phyloP scores from a whole-genome alignment of 2,329 filamentous ascomycete species.

The Bipolaris victoriae region DNA sequence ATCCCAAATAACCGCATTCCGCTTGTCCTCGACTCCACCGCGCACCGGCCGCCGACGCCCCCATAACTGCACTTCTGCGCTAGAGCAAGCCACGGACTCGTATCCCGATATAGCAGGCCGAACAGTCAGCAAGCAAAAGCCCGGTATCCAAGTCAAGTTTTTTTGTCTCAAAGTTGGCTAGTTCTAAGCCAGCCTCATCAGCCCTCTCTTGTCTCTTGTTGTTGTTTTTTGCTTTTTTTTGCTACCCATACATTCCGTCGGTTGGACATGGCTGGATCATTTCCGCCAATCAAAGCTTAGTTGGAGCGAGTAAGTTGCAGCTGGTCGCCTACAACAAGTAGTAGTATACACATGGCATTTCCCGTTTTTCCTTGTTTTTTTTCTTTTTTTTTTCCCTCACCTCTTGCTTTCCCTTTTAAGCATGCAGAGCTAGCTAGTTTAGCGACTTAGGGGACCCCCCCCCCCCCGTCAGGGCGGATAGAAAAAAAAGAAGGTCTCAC shows the following conservation, averaged over 20 bases:
- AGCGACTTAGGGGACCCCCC: too few species aligned
- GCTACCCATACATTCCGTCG: too few species aligned
- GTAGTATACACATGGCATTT: not conserved
- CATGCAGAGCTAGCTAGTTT: too few species aligned
- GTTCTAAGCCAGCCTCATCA: not conserved
- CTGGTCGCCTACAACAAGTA: not conserved
- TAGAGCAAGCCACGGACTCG: not conserved
- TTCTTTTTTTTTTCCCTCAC: too few species aligned
- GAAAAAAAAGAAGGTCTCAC: too few species aligned
- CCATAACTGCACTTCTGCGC: not conserved
- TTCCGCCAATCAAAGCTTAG: slow-evolving; percentile 13
- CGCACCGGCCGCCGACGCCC: not conserved
- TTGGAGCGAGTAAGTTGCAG: not conserved
- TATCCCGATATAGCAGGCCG: slow-evolving; percentile 9
- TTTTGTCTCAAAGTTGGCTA: too few species aligned
- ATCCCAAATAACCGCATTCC: not conserved
- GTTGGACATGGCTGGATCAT: not conserved
- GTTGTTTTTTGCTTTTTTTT: too few species aligned
- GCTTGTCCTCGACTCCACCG: not conserved
- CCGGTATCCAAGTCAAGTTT: not conserved
- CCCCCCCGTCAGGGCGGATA: too few species aligned
- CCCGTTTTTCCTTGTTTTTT: not conserved
- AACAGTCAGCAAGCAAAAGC: slow-evolving; percentile 12
- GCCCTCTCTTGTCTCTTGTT: not conserved
- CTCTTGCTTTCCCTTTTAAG: too few species aligned